Evolutionary conservation across 164 flowering plant genomes (phyloP).

Genomic region (Magnolia changhungtana): DNA sequence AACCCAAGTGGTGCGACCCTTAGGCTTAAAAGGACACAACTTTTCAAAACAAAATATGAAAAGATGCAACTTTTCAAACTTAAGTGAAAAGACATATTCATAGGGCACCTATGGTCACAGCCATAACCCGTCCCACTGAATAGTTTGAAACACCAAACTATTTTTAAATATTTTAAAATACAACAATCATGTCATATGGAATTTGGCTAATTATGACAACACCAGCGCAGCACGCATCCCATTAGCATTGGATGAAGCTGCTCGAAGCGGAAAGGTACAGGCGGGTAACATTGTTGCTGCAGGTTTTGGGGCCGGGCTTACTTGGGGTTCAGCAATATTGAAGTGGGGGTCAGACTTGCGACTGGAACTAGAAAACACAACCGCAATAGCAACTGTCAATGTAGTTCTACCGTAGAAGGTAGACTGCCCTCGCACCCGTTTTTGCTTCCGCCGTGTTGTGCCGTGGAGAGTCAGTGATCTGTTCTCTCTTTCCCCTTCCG

Average conservation of each 20-base stretch:
- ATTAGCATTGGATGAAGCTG: slow-evolving; percentile 89
- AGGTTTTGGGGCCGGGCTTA: slow-evolving; percentile 94
- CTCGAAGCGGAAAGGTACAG: slow-evolving; percentile 71
- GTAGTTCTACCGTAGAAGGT: too few species aligned
- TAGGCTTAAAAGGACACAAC: too few species aligned
- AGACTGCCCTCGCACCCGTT: too few species aligned
- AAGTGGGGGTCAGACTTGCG: slow-evolving; percentile 59
- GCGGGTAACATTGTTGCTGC: slow-evolving; percentile 73
- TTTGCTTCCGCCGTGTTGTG: neutral
- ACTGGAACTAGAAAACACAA: neutral
- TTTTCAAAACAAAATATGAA: too few species aligned
- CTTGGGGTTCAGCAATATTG: slow-evolving; percentile 90
- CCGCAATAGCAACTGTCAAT: too few species aligned
- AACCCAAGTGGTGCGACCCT: too few species aligned
- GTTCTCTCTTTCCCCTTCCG: neutral
- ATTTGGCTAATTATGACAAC: slow-evolving; percentile 87
- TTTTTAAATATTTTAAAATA: too few species aligned
- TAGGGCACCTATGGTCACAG: too few species aligned
- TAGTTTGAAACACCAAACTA: too few species aligned
- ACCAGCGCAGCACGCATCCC: slow-evolving; percentile 97
- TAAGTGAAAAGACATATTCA: too few species aligned
- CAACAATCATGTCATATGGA: slow-evolving; percentile 63
- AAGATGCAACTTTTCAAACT: too few species aligned
- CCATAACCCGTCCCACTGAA: too few species aligned
- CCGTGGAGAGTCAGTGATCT: neutral